Percentiles rank a stretch among this genome's conserved stretches.
Conservation (phyloP, 805 yeast genomes). For the Jamesozyma piceae region DNA sequence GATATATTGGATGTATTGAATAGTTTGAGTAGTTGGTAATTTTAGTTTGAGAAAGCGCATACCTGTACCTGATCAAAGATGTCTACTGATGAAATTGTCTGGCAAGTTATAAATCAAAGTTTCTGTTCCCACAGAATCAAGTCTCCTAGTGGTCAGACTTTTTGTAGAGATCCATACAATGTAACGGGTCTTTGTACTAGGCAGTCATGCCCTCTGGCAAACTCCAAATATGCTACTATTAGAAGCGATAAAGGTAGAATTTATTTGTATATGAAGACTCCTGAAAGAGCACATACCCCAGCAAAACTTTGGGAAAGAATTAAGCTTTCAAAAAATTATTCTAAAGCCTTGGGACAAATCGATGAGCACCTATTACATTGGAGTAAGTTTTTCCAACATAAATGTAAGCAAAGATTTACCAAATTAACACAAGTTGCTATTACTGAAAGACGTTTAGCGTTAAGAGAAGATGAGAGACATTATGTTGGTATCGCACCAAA, state of each 20-base stretch:
- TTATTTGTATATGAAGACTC: slow-evolving; percentile 89
- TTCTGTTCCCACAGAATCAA: slow-evolving; percentile 91
- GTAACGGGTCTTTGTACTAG: slow-evolving; percentile 90
- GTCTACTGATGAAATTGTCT: slow-evolving; percentile 72
- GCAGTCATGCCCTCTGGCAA: slow-evolving; percentile 93
- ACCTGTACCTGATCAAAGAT: slow-evolving; percentile 9
- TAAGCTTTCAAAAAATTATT: slow-evolving; percentile 79
- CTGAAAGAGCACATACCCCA: slow-evolving; percentile 95
- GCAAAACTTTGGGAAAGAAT: slow-evolving; percentile 91
- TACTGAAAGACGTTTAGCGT: slow-evolving; percentile 85
- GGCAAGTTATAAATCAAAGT: slow-evolving; percentile 94
- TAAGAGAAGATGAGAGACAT: slow-evolving; percentile 85
- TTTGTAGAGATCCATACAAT: slow-evolving; percentile 93
- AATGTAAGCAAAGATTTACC: slow-evolving; percentile 93
- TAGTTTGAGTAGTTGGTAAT: not conserved
- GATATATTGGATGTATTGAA: no score
- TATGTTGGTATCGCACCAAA: slow-evolving; percentile 89
- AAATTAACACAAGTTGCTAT: slow-evolving; percentile 91
- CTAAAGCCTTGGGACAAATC: slow-evolving; percentile 78
- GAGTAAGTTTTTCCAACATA: slow-evolving; percentile 84
- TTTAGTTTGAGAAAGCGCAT: not conserved
- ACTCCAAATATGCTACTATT: slow-evolving; percentile 82
- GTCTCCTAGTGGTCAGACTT: slow-evolving; percentile 80
- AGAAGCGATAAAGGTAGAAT: slow-evolving; percentile 70
- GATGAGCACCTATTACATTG: slow-evolving; percentile 84